Conservation (phyloP, 306 rosid species). For the Quercus dentata region DNA sequence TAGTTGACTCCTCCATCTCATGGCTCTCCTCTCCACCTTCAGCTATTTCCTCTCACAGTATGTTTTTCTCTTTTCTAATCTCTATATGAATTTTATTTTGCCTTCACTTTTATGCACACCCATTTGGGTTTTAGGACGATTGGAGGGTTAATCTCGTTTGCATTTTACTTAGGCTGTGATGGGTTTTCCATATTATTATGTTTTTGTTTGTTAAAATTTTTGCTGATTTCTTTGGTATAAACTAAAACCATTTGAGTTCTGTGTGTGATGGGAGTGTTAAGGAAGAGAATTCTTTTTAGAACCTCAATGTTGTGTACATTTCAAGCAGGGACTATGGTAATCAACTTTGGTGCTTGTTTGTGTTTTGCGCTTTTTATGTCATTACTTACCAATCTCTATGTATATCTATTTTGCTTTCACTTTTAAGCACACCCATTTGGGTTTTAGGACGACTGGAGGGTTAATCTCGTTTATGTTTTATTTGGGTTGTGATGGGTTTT, state of each 20-base stretch:
- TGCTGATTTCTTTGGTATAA: too few species aligned
- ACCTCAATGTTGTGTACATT: background rate
- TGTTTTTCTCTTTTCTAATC: conserved; percentile 4
- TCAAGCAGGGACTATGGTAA: background rate
- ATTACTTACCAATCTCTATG: background rate
- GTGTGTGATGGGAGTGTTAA: background rate
- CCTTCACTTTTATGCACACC: conserved; percentile 3
- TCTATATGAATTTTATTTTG: background rate
- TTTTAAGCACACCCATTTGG: conserved; percentile 18
- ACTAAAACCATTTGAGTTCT: background rate
- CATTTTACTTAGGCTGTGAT: background rate
- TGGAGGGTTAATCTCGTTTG: too few species aligned
- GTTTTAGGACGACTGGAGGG: background rate
- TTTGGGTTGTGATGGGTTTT: background rate
- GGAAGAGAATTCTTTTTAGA: background rate
- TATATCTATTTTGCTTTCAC: background rate
- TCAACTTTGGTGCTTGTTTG: background rate
- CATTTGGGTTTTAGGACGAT: conserved; percentile 11
- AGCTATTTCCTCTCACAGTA: conserved; percentile 33
- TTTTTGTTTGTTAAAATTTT: too few species aligned
- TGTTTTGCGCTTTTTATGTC: background rate
- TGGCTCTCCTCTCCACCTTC: conserved; percentile 35
- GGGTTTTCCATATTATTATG: background rate
- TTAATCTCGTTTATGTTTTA: too few species aligned
- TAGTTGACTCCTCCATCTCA: conserved; percentile 12